Evolutionary conservation across 2,329 filamentous ascomycete species (phyloP), one percentile per base, ranked within the genome.

Genomic region (Ceratocystis destructans): DNA sequence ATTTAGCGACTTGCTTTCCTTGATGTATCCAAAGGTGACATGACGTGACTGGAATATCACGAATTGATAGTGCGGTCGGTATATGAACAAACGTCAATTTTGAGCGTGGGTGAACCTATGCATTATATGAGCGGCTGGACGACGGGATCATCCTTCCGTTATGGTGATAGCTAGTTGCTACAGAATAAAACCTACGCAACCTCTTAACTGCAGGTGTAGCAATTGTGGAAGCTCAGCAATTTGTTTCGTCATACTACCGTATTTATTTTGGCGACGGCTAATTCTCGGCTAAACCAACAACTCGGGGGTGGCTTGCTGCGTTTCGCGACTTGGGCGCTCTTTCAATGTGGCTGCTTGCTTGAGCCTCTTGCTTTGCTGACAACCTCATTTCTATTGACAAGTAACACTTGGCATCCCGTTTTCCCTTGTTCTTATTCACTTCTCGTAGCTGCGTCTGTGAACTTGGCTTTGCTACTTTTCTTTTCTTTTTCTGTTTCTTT

Each of bases 1-100:
- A 68, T 68, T 69, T 55, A 69, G 63, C 69, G 66, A 68, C 57
- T 67, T 63, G 64, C 46, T 67, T 61, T 69, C 62, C 64, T 3
- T 20, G 37, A 62, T 61, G 31, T 55, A 22, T 17, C 37, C 17
- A 17, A n/a, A 59, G 25, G 46, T 63, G 25, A 25, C 20, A 41
- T 61, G 37, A 48, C 37, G 57, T 57, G 67, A 59, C 20, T 15
- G 37, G 12, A 41, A 4, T 10, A 15, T 5, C 12, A 2, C 4
- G 10, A 12, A 41, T 33, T 33, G 31, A 8, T 37, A 8, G 5
- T 17, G 22, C 10, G 10, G 6, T 2, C 37, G n/a, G 33, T 44
- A n/a, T 7, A n/a, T 28, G 41, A 33, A 57, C 8, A n/a, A 15
- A n/a, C 45, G 20, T n/a, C 20, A 17, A 37, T 28, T 31, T 5